These are phyloP conservation scores for Debaryomyces tyrocola DNA, from an alignment of 805 yeast species.

Conservation along the genomic window DNA sequence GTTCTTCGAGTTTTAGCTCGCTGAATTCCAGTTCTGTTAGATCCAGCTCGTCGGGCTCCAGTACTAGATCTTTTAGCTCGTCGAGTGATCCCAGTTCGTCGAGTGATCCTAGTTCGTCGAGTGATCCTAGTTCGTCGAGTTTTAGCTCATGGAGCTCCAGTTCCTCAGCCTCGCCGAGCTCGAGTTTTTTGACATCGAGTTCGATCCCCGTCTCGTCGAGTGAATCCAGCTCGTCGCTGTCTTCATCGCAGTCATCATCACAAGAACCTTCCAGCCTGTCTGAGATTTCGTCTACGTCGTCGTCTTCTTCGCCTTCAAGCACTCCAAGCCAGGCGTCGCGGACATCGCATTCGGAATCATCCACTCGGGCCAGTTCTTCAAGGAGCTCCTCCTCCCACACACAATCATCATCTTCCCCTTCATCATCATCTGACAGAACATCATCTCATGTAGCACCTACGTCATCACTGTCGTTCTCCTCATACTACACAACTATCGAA, in stretches of 20 bases:
- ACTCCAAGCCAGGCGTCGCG: background rate
- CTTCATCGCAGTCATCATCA: constrained; percentile 8
- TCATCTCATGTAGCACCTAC: background rate
- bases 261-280: constrained; percentile 3
- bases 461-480: constrained; percentile 8
- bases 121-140: too few relatives aligned
- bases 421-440: background rate
- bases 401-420: background rate
- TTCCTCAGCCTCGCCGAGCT: too few relatives aligned
- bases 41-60: too few relatives aligned
- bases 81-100: too few relatives aligned
- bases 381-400: background rate
- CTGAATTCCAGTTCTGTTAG: too few relatives aligned
- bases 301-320: background rate
- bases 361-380: background rate
- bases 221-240: constrained; percentile 2
- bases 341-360: background rate
- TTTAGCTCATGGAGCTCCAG: too few relatives aligned
- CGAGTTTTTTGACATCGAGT: background rate
- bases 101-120: too few relatives aligned
- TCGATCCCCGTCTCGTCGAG: background rate
- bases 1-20: too few relatives aligned
- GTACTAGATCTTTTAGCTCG: too few relatives aligned
- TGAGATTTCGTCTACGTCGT: background rate
- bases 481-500: constrained; percentile 9